Evolutionary conservation across 2,329 filamentous ascomycete species (phyloP).

Genomic region (Ophiostoma australiae): DNA sequence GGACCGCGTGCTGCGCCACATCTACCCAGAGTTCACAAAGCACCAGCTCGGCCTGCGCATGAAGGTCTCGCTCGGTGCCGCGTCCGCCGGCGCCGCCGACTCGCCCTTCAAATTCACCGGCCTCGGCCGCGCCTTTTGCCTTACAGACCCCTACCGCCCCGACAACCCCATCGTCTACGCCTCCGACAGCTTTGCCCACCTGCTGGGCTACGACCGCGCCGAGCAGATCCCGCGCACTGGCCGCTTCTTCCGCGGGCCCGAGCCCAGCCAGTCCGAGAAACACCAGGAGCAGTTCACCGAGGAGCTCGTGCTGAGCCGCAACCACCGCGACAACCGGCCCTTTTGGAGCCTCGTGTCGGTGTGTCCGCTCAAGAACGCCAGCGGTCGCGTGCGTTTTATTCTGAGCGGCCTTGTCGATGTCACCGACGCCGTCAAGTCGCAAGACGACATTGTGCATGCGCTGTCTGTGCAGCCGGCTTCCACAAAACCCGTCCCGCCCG

Average conservation of each 20-base stretch:
- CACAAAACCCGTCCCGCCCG: constrained; percentile 27
- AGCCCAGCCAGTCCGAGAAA: constrained; percentile 38
- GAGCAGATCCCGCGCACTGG: constrained; percentile 47
- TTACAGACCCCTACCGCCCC: constrained; percentile 47
- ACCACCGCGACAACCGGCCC: constrained; percentile 45
- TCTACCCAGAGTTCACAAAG: constrained; percentile 49
- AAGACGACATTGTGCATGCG: constrained; percentile 48
- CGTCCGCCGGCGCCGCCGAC: constrained; percentile 30
- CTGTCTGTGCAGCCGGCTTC: constrained; percentile 39
- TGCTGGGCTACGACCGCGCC: constrained; percentile 44
- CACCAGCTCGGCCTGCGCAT: constrained; percentile 44
- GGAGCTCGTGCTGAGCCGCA: constrained; percentile 41
- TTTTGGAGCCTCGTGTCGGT: constrained; percentile 55
- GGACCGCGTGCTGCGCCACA: constrained; percentile 38
- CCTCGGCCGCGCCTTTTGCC: constrained; percentile 54
- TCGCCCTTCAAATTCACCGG: constrained; percentile 35
- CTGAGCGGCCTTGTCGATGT: constrained; percentile 56
- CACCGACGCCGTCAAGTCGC: constrained; percentile 48
- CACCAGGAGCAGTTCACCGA: constrained; percentile 33
- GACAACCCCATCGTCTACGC: constrained; percentile 50
- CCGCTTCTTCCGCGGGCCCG: constrained; percentile 44
- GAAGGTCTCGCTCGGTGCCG: constrained; percentile 42
- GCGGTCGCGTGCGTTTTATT: constrained; percentile 48
- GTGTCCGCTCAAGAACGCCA: constrained; percentile 46
- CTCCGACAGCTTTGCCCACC: constrained; percentile 46